Evolutionary conservation across 192 early-diverging fungal species (phyloP).

Genomic region (Podila minutissima): DNA sequence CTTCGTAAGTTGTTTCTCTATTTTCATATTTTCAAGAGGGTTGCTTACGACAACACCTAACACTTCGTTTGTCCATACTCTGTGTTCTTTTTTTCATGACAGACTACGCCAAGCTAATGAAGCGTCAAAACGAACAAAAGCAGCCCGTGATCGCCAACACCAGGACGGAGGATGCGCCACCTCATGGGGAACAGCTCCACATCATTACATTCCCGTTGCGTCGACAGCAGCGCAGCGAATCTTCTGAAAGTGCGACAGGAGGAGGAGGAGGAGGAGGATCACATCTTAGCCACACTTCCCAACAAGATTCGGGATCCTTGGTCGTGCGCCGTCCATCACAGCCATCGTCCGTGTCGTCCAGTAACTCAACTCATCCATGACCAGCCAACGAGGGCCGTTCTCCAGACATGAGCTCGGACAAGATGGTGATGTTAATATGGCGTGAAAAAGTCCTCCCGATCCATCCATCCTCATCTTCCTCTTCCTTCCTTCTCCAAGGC

Average conservation of each 20-base stretch:
- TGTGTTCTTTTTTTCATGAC: background rate
- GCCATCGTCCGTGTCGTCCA: too few relatives aligned
- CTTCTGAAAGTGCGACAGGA: background rate
- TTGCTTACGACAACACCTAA: background rate
- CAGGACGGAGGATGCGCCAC: background rate
- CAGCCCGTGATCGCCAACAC: background rate
- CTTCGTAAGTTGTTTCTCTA: constrained; percentile 68
- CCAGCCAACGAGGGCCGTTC: too few relatives aligned
- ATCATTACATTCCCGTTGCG: constrained; percentile 1
- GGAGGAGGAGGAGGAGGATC: background rate
- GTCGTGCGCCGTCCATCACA: too few relatives aligned
- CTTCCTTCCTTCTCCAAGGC: too few relatives aligned
- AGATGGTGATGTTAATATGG: too few relatives aligned
- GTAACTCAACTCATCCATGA: too few relatives aligned
- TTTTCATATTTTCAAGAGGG: background rate
- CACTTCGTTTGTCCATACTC: background rate
- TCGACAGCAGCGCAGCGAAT: background rate
- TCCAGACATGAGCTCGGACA: too few relatives aligned
- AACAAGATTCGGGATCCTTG: too few relatives aligned
- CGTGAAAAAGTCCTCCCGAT: too few relatives aligned
- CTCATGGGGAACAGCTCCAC: background rate
- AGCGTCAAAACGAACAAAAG: constrained; percentile 23
- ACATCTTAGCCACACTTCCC: too few relatives aligned
- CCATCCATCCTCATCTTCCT: too few relatives aligned
- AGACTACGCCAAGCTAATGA: constrained; percentile 47